Percentiles rank a stretch among this genome's conserved stretches.
These are phyloP conservation scores for Eucalyptus victrix DNA, from an alignment of 345 rosid species.

Conservation along the genomic window DNA sequence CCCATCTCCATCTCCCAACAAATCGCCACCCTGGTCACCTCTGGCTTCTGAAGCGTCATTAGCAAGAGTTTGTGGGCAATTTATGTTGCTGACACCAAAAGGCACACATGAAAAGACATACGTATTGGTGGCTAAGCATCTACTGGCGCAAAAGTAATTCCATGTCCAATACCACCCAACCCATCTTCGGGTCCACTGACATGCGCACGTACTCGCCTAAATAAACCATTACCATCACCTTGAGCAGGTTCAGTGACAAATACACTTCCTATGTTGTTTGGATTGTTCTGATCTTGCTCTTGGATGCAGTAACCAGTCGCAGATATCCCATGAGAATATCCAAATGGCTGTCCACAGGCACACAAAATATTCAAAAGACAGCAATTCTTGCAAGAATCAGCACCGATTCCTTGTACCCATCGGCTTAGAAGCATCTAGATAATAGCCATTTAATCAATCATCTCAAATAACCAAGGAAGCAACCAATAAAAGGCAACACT, in stretches of 20 bases:
- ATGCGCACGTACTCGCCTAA: constrained; percentile 77
- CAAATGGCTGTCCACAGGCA: constrained; percentile 75
- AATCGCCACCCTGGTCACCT: constrained; percentile 60
- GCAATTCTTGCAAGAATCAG: constrained; percentile 78
- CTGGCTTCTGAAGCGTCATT: constrained; percentile 80
- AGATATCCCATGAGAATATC: constrained; percentile 47
- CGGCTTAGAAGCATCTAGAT: constrained; percentile 82
- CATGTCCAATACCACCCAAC: constrained; percentile 93
- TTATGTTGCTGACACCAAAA: constrained; percentile 58
- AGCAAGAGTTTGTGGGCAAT: constrained; percentile 61
- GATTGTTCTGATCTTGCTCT: constrained; percentile 53
- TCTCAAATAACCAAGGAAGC: not conserved
- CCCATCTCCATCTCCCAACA: constrained; percentile 84
- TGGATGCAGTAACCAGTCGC: constrained; percentile 52
- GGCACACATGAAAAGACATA: constrained; percentile 86
- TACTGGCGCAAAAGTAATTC: constrained; percentile 61
- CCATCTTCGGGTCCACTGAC: constrained; percentile 87
- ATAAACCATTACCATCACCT: constrained; percentile 58
- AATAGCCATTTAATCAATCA: not conserved
- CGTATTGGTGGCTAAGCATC: constrained; percentile 83
- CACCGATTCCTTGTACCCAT: constrained; percentile 77
- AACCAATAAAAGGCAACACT: not conserved
- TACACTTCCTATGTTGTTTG: constrained; percentile 44
- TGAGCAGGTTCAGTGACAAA: constrained; percentile 64
- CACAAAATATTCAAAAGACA: constrained; percentile 59